These are phyloP conservation scores for Emericellopsis cladophorae DNA, from an alignment of 2,329 filamentous ascomycete species.

Conservation along the genomic window DNA sequence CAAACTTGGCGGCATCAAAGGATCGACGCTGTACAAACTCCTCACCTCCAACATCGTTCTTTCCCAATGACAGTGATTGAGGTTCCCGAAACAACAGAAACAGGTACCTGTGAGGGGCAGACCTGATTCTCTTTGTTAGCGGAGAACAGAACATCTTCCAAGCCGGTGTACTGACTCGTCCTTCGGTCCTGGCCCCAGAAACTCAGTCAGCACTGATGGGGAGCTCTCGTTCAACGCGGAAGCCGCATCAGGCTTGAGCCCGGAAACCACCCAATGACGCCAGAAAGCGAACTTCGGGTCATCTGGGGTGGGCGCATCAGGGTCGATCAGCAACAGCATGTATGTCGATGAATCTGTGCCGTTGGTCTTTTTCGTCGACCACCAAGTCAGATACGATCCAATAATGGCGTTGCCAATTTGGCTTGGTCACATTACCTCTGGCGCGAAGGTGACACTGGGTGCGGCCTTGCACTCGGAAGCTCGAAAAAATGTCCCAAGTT, in stretches of 20 bases:
- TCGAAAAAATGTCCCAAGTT: slow-evolving; percentile 25
- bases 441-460: slow-evolving; percentile 21
- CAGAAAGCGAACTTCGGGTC: slow-evolving; percentile 42
- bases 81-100: slow-evolving; percentile 31
- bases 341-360: slow-evolving; percentile 16
- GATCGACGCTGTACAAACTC: slow-evolving; percentile 30
- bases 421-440: slow-evolving; percentile 13
- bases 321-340: slow-evolving; percentile 36
- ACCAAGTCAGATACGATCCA: not conserved
- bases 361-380: not conserved
- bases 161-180: slow-evolving; percentile 18
- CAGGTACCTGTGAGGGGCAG: slow-evolving; percentile 32
- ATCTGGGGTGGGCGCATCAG: slow-evolving; percentile 40
- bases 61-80: slow-evolving; percentile 15
- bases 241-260: slow-evolving; percentile 17
- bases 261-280: slow-evolving; percentile 38
- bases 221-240: slow-evolving; percentile 14
- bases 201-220: slow-evolving; percentile 22
- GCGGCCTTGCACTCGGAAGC: slow-evolving; percentile 20
- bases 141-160: no score
- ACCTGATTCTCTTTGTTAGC: slow-evolving; percentile 13
- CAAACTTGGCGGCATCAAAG: slow-evolving; percentile 25
- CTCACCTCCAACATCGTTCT: slow-evolving; percentile 31
- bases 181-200: slow-evolving; percentile 29
- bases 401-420: not conserved